Percentiles rank a stretch among this genome's conserved stretches.
These are phyloP conservation scores for Pyrus betulifolia DNA, from an alignment of 306 rosid species.

Conservation along the genomic window DNA sequence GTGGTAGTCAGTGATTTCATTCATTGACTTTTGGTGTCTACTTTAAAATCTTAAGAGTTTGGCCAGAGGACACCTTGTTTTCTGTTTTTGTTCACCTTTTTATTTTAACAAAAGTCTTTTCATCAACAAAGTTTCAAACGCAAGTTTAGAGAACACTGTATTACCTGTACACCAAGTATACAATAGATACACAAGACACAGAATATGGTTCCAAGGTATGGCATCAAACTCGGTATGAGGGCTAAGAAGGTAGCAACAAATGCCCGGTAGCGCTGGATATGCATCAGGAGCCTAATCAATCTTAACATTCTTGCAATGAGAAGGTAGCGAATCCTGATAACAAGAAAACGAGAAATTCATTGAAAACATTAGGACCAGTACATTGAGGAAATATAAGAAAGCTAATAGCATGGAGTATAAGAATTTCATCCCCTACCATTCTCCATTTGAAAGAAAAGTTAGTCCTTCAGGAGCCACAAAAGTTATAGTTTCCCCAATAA, in stretches of 20 bases:
- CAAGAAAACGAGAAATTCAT: conserved; percentile 1
- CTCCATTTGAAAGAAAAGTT: conserved; percentile 78
- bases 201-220: conserved; percentile 88
- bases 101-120: neutral
- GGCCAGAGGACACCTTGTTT: neutral
- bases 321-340: conserved; percentile 93
- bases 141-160: conserved; percentile 14
- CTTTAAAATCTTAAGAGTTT: too few relatives aligned
- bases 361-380: neutral
- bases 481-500: conserved; percentile 81
- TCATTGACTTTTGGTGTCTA: neutral
- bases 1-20: neutral
- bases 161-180: conserved; percentile 88
- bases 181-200: conserved; percentile 77
- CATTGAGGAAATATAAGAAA: neutral
- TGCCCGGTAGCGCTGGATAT: conserved; percentile 72
- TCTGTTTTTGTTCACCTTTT: neutral
- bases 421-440: conserved; percentile 51
- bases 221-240: conserved; percentile 97
- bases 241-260: conserved; percentile 87
- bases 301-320: conserved; percentile 91
- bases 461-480: conserved; percentile 51
- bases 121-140: neutral
- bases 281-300: conserved; percentile 80
- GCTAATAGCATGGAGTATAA: neutral